phyloP scores from a whole-genome alignment of 106 monocot species.

The Agapanthus africanus region DNA sequence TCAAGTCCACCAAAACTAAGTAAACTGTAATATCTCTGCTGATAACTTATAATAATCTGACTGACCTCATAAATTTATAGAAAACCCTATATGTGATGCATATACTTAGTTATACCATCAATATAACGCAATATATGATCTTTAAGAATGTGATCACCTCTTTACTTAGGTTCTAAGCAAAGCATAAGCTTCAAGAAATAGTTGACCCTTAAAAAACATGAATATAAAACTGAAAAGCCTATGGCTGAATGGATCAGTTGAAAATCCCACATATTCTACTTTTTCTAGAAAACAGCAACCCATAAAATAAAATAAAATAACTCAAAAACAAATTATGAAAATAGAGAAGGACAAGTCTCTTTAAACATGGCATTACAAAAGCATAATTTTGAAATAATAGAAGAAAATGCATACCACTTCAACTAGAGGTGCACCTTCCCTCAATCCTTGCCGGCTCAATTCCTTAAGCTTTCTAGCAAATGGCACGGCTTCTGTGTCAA shows the following conservation, averaged over 20 bases:
- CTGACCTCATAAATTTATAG: background rate
- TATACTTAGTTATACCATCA: background rate
- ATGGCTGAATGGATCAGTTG: background rate
- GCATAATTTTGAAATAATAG: background rate
- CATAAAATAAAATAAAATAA: too few species aligned
- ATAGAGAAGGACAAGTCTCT: background rate
- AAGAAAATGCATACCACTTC: slow-evolving; percentile 73
- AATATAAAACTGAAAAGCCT: background rate
- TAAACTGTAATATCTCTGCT: background rate
- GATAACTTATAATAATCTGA: background rate
- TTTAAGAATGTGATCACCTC: background rate
- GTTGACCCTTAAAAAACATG: background rate
- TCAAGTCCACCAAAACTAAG: background rate
- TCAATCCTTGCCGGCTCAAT: slow-evolving; percentile 51
- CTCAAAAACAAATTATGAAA: background rate
- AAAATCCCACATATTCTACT: background rate
- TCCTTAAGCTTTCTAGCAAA: slow-evolving; percentile 85
- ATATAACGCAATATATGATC: background rate
- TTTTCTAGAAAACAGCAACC: background rate
- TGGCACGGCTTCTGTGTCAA: slow-evolving; percentile 62
- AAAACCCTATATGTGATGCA: background rate
- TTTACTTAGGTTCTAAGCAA: too few species aligned
- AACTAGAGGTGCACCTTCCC: slow-evolving; percentile 72
- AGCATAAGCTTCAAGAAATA: background rate
- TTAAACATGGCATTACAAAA: background rate